Conservation (phyloP, 2,329 filamentous ascomycete species). For the Aspergillus ibericus region DNA sequence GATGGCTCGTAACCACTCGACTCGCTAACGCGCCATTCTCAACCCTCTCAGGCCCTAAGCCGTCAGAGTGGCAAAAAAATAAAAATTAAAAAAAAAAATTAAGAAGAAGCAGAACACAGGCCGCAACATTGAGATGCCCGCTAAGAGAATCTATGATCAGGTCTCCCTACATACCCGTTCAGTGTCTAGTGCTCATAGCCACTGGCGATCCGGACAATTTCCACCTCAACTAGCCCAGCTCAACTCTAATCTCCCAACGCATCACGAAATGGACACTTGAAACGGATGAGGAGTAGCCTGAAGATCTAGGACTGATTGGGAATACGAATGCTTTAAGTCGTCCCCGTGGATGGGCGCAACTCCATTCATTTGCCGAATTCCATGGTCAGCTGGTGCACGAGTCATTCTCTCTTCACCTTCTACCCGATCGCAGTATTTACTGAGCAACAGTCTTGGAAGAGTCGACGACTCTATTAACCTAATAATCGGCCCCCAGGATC, state of each 20-base stretch:
- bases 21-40: background rate
- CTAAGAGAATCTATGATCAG: background rate
- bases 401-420: background rate
- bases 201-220: slow-evolving; percentile 12
- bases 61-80: background rate
- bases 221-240: background rate
- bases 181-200: slow-evolving; percentile 2
- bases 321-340: background rate
- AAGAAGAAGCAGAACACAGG: background rate
- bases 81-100: too few relatives aligned
- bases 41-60: background rate
- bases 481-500: background rate
- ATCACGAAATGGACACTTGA: background rate
- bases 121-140: background rate
- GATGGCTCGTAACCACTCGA: background rate
- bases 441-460: too few relatives aligned
- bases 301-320: background rate
- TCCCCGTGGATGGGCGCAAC: background rate
- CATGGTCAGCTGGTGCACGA: background rate
- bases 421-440: background rate
- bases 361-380: background rate
- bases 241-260: background rate
- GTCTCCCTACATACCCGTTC: background rate
- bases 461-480: too few relatives aligned
- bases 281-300: background rate